These are phyloP conservation scores for Lachancea meyersii DNA, from an alignment of 805 yeast species.

Conservation along the genomic window DNA sequence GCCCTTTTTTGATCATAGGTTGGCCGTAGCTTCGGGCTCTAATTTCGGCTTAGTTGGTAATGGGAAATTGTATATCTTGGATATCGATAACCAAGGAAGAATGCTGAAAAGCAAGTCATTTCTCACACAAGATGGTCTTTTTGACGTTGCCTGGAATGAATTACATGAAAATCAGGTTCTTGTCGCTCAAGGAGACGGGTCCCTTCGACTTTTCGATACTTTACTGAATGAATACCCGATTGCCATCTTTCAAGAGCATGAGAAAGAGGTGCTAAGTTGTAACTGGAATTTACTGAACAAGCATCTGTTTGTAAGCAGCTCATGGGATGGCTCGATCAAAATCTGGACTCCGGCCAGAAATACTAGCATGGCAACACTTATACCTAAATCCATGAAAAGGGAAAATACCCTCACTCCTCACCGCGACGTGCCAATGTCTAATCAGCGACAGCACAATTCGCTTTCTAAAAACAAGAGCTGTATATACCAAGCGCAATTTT, in stretches of 20 bases:
- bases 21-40: constrained; percentile 87
- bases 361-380: constrained; percentile 52
- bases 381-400: constrained; percentile 26
- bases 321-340: constrained; percentile 91
- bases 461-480: constrained; percentile 45
- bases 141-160: constrained; percentile 88
- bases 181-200: constrained; percentile 86
- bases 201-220: constrained; percentile 73
- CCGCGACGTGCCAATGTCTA: constrained; percentile 33
- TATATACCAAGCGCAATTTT: constrained; percentile 71
- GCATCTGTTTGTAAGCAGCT: constrained; percentile 61
- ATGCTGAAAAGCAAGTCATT: constrained; percentile 51
- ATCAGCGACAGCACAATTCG: constrained; percentile 30
- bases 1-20: constrained; percentile 81
- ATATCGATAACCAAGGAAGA: constrained; percentile 61
- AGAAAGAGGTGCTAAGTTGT: constrained; percentile 64
- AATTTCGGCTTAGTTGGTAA: constrained; percentile 94
- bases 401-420: constrained; percentile 21
- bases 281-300: constrained; percentile 72
- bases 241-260: constrained; percentile 70
- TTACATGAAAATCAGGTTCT: constrained; percentile 78
- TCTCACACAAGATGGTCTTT: constrained; percentile 91
- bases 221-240: constrained; percentile 64
- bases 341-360: constrained; percentile 64
- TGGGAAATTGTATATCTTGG: constrained; percentile 70